Evolutionary conservation across 495 filamentous ascomycete species (phyloP), one percentile per base, ranked within the genome.

Genomic region (Penicillium nucicola): DNA sequence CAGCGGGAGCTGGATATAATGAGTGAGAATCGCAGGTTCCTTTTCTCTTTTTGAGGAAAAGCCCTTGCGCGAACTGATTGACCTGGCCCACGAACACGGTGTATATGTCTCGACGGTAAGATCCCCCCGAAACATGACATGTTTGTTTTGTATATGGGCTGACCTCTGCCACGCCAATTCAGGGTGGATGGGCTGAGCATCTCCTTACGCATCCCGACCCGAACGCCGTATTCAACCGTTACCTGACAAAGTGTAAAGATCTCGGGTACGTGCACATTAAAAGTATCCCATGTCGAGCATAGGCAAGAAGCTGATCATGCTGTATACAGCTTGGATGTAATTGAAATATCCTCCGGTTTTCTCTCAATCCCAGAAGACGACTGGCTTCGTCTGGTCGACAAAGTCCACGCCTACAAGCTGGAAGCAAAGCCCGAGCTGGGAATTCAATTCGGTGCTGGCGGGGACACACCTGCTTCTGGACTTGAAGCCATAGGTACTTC

Each of bases 401-500:
- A 72, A 52, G 79, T 82, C 33, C 78, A 76, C 23, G 63, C 64
- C 1, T 71, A 74, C 52, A 75, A 76, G 0, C 56, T 83, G 19
- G 77, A 71, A 47, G 69, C 80, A n/a, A 83, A 83, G 53, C 81
- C 80, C 2, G 80, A 83, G 49, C 58, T 83, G 17, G 80, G 79
- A 2, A 82, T 84, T 44, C 79, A 83, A 47, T 82, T 83, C 51
- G 81, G 80, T 22, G 80, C 79, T 5, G 80, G 80, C 2, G 81
- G 81, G 14, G 81, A 83, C 45, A 83, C 81, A 1, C 57, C 66
- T 12, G 71, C 77, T 0, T 58, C 68, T 10, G 75, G 68, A 28
- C 67, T 83, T 15, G 74, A 76, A 60, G 65, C 65, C 4, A 67
- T 80, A 14, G 78, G 77, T 10, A 78, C 78, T 14, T 76, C 72